These are phyloP conservation scores for Leptodontidium sp. DNA, from an alignment of 2,329 filamentous ascomycete species.

Conservation along the genomic window DNA sequence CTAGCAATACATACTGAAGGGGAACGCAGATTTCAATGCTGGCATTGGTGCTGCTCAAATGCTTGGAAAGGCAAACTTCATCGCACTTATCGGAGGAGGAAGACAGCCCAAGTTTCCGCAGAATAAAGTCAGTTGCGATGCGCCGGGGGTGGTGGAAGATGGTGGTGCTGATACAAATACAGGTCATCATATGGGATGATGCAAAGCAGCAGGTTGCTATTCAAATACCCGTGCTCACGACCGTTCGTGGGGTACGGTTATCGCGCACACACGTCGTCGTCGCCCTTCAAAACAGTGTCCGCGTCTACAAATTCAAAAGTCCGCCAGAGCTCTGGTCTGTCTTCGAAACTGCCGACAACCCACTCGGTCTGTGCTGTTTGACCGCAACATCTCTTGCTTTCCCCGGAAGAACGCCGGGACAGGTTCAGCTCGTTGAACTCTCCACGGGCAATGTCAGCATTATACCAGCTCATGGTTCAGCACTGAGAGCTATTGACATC, in stretches of 20 bases:
- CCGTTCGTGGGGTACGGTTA: slow-evolving; percentile 81
- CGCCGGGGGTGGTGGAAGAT: background rate
- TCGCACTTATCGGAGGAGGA: slow-evolving; percentile 90
- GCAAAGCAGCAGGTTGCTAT: slow-evolving; percentile 78
- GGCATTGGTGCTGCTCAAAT: slow-evolving; percentile 86
- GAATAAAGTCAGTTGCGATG: slow-evolving; percentile 70
- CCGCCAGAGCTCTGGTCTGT: slow-evolving; percentile 74
- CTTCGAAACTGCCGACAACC: slow-evolving; percentile 89
- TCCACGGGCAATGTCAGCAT: slow-evolving; percentile 86
- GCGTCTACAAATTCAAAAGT: slow-evolving; percentile 81
- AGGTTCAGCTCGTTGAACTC: slow-evolving; percentile 87
- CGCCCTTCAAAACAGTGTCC: slow-evolving; percentile 81
- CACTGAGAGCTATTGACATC: slow-evolving; percentile 79
- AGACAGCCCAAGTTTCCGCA: slow-evolving; percentile 84
- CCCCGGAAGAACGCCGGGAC: slow-evolving; percentile 85
- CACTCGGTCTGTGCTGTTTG: slow-evolving; percentile 80
- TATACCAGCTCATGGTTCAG: slow-evolving; percentile 85
- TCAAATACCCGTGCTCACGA: slow-evolving; percentile 79
- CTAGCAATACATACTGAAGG: slow-evolving; percentile 29
- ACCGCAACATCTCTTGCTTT: slow-evolving; percentile 79
- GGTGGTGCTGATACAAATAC: slow-evolving; percentile 32
- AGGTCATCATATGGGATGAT: slow-evolving; percentile 93
- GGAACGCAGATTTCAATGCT: slow-evolving; percentile 72
- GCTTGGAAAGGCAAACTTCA: slow-evolving; percentile 85
- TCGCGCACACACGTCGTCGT: slow-evolving; percentile 80